phyloP scores from a whole-genome alignment of 1,284 basidiomycete species.

The Puccinia polysora region DNA sequence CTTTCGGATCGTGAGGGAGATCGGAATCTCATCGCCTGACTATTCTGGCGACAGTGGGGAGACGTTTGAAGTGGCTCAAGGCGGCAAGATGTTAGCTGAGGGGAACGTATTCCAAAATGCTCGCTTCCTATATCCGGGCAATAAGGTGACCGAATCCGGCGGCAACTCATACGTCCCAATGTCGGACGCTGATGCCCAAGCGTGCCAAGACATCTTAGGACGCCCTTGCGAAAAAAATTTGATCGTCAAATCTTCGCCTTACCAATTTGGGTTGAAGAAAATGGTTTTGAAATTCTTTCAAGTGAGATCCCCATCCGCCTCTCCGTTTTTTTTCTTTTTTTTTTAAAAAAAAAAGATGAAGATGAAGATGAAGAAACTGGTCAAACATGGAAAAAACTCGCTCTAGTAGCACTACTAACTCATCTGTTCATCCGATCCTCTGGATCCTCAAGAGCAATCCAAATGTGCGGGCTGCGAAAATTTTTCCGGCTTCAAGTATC shows the following conservation, averaged over 20 bases:
- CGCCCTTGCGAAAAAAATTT: slow-evolving; percentile 29
- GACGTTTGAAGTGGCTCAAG: neutral
- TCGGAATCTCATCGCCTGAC: too few species aligned
- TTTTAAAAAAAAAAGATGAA: neutral
- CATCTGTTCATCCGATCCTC: too few species aligned
- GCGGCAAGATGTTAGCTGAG: slow-evolving; percentile 31
- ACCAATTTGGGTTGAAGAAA: neutral
- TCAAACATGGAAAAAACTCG: too few species aligned
- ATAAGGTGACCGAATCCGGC: neutral
- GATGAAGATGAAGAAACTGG: neutral
- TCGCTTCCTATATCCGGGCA: neutral
- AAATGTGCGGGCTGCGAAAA: too few species aligned
- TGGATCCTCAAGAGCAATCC: too few species aligned
- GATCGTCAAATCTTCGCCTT: neutral
- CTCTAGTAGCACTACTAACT: too few species aligned
- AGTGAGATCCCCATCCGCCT: slow-evolving; percentile 2
- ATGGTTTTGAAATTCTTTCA: neutral
- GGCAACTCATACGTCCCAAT: slow-evolving; percentile 18
- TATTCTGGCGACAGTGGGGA: slow-evolving; percentile 21
- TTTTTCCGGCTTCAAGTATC: neutral
- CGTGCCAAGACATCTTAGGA: slow-evolving; percentile 9
- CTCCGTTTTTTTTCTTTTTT: neutral
- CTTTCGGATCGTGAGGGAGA: too few species aligned
- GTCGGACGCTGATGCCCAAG: neutral
- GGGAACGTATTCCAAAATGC: slow-evolving; percentile 36